Conservation (phyloP, 495 filamentous ascomycete species). For the Daldinia vernicosa region DNA sequence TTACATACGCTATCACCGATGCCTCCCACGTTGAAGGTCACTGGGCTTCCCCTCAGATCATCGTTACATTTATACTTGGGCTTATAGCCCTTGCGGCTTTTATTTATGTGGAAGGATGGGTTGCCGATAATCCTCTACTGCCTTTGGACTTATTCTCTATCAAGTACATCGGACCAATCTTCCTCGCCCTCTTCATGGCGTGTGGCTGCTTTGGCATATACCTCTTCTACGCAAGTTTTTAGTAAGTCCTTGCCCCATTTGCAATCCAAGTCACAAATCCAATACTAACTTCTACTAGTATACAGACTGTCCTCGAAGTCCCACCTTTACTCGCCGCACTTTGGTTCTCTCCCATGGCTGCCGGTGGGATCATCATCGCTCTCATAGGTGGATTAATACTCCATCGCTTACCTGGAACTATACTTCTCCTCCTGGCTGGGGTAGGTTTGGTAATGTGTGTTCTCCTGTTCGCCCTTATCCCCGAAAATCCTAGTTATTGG, state of each 20-base stretch:
- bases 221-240: constrained; percentile 72
- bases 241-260: constrained; percentile 63
- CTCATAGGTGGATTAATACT: constrained; percentile 70
- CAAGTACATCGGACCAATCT: constrained; percentile 67
- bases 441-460: background rate
- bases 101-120: constrained; percentile 72
- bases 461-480: constrained; percentile 72
- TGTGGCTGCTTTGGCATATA: constrained; percentile 75
- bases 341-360: constrained; percentile 73
- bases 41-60: constrained; percentile 73
- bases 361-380: constrained; percentile 71
- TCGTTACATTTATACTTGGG: constrained; percentile 61
- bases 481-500: constrained; percentile 58
- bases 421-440: constrained; percentile 56
- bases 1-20: constrained; percentile 76
- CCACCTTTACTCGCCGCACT: constrained; percentile 71
- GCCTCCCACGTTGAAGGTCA: constrained; percentile 66
- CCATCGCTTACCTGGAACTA: constrained; percentile 69
- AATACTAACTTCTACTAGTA: background rate
- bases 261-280: background rate
- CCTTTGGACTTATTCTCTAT: background rate
- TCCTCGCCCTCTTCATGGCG: constrained; percentile 67
- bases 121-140: constrained; percentile 54
- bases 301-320: constrained; percentile 64
- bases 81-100: constrained; percentile 56